Conservation (phyloP, 2,329 filamentous ascomycete species). For the Cladosporium velox region DNA sequence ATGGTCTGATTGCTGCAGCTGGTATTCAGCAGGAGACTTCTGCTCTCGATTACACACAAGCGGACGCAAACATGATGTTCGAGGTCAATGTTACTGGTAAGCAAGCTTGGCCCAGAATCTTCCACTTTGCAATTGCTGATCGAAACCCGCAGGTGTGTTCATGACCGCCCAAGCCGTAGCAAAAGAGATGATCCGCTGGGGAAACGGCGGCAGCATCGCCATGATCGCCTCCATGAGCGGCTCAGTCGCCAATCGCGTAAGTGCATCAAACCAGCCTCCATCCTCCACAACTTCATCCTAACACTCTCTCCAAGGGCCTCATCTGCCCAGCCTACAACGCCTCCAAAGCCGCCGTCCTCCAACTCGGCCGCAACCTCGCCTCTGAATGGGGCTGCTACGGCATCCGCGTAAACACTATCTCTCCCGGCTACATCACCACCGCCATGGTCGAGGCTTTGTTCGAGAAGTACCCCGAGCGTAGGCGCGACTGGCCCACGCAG, state of each 20-base stretch:
- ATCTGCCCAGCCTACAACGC: constrained; percentile 73
- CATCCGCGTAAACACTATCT: constrained; percentile 80
- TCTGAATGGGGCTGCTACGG: constrained; percentile 71
- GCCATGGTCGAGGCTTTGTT: constrained; percentile 84
- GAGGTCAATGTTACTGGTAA: constrained; percentile 50
- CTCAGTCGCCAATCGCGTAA: constrained; percentile 63
- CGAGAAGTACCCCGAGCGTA: constrained; percentile 67
- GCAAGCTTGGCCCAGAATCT: neutral
- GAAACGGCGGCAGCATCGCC: constrained; percentile 61
- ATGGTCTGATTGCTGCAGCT: constrained; percentile 75
- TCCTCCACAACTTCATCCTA: neutral
- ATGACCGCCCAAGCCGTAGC: constrained; percentile 66
- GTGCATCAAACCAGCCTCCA: constrained; percentile 31
- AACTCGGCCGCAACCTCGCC: constrained; percentile 70
- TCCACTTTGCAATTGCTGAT: neutral
- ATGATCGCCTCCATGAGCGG: constrained; percentile 66
- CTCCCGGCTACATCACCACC: constrained; percentile 77
- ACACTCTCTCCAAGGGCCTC: constrained; percentile 54
- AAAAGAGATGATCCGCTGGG: constrained; percentile 64
- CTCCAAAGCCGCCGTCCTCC: constrained; percentile 72
- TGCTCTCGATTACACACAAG: constrained; percentile 73
- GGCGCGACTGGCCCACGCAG: constrained; percentile 72
- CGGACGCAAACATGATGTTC: constrained; percentile 64
- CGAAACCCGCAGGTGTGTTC: constrained; percentile 45
- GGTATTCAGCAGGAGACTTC: constrained; percentile 81